Base-by-base conservation (phyloP, 768 basidiomycete genomes). In the Lactarius evosmus region DNA sequence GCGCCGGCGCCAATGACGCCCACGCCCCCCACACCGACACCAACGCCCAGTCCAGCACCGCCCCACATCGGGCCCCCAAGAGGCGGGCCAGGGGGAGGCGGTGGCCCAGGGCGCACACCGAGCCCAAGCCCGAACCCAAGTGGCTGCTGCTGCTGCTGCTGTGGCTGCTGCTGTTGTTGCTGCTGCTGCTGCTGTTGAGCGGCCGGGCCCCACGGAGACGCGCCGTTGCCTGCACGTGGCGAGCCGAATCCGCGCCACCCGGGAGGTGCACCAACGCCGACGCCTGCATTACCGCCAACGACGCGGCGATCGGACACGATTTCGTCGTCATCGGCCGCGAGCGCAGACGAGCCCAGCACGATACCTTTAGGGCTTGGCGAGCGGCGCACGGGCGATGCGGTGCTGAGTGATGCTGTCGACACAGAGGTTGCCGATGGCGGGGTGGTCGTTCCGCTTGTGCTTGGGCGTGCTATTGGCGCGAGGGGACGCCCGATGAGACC, bases 291-390 rank as follows among this genome's bases (percentile, higher is more conserved):
- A 19, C 62, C 62, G 54, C 53, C 53, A 1, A n/a, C n/a, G 27
- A 53, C 14, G 30, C 64, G 76, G 7, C 80, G 78, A 19, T 80
- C 75, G 44, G 80, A 75, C 17, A 92, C 82, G 12, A 91, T 87
- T 71, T 92, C 90, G 71, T 93, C 91, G 65, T 90, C 90, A 64
- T 91, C 89, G 16, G 89, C 83, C 3, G 85, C 83, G 22, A 92
- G 79, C 22, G 91, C 90, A 5, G 87, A 87, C 16, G 90, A 91
- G 14, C 91, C 91, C 7, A 91, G 78, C 38, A 86, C 75, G 19
- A 62, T 9, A 44, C 85, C 85, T 71, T 91, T 91, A 9, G 82
- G 82, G 64, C 81, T 82, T 4, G 82, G 80, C 38, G 82, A 80
- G 11, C 80, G 78, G 51, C 78, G 76, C 19, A 74, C 75, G 12